These are phyloP conservation scores for Aegilops umbellulata DNA, from an alignment of 176 grass and related monocot genomes.

Conservation along the genomic window DNA sequence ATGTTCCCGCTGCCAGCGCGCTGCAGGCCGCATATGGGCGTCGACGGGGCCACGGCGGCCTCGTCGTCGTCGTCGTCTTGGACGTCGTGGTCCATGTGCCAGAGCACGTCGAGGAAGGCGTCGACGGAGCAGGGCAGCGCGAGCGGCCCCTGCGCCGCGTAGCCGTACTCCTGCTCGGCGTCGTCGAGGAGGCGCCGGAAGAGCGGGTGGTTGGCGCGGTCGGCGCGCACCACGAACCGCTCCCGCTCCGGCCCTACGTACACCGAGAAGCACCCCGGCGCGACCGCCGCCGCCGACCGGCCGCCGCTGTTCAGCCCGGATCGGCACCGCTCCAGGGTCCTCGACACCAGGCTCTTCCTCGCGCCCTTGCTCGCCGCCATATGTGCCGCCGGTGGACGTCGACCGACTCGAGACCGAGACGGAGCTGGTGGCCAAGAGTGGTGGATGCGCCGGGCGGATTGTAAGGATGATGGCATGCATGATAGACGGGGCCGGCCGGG, in stretches of 20 bases:
- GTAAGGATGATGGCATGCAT: not conserved
- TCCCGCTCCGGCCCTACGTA: constrained; percentile 66
- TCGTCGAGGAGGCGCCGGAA: constrained; percentile 74
- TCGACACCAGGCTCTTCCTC: constrained; percentile 48
- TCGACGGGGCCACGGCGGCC: not conserved
- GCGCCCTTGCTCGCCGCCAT: constrained; percentile 35
- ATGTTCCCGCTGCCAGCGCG: not conserved
- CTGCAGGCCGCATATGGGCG: not conserved
- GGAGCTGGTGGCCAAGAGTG: too few relatives aligned
- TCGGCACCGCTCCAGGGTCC: constrained; percentile 50
- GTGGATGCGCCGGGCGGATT: not conserved
- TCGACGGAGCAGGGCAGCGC: constrained; percentile 66
- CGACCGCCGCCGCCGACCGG: not conserved
- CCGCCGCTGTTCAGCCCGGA: not conserved
- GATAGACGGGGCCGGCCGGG: not conserved
- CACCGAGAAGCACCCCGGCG: constrained; percentile 72
- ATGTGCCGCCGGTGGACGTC: too few relatives aligned
- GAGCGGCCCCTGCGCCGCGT: constrained; percentile 60
- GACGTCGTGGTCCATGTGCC: constrained; percentile 50
- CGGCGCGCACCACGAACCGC: constrained; percentile 58
- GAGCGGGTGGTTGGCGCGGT: constrained; percentile 67
- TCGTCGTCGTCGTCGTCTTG: not conserved
- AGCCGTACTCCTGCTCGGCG: constrained; percentile 67
- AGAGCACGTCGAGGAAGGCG: constrained; percentile 61
- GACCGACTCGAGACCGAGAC: not conserved